Percentiles rank a stretch among this genome's conserved stretches.
Conservation (phyloP, 352 stramenopile genomes). For the Pythium brachiatum region DNA sequence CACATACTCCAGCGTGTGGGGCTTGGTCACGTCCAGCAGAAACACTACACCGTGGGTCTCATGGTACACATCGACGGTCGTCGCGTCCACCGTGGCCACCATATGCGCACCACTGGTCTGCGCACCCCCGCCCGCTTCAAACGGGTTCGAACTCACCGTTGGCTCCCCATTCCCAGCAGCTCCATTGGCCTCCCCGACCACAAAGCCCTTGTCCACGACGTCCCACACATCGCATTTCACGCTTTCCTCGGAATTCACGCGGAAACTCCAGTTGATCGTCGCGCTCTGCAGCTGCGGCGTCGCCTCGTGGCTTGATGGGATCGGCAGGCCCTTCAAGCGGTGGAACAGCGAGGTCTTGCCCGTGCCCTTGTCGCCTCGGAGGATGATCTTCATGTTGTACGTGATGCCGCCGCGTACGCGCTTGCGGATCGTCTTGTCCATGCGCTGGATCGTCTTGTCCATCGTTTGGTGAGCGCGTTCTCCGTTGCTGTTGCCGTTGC, state of each 20-base stretch:
- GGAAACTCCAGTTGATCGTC: constrained; percentile 86
- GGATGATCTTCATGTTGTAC: constrained; percentile 92
- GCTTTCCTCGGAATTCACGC: constrained; percentile 64
- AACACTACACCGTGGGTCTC: constrained; percentile 88
- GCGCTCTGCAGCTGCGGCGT: constrained; percentile 86
- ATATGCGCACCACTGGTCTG: constrained; percentile 43
- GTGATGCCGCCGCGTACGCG: constrained; percentile 77
- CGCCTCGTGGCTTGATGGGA: constrained; percentile 61
- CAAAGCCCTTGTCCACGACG: constrained; percentile 85
- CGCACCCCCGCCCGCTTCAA: constrained; percentile 12
- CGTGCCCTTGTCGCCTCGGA: constrained; percentile 78
- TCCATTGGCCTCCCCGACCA: background rate
- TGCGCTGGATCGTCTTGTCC: constrained; percentile 71
- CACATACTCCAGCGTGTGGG: constrained; percentile 82
- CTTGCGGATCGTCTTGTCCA: constrained; percentile 79
- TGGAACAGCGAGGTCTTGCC: constrained; percentile 90
- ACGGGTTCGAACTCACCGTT: constrained; percentile 21
- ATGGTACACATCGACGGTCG: constrained; percentile 88
- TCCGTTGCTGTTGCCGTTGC: too few species aligned
- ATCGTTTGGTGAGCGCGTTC: constrained; percentile 24
- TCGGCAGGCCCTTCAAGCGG: constrained; percentile 75
- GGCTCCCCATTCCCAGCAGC: background rate
- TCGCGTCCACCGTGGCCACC: constrained; percentile 76
- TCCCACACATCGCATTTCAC: constrained; percentile 92
- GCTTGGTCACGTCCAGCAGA: constrained; percentile 81